Evolutionary conservation across 495 filamentous ascomycete species (phyloP).

Genomic region (Hyaloscypha bicolor): DNA sequence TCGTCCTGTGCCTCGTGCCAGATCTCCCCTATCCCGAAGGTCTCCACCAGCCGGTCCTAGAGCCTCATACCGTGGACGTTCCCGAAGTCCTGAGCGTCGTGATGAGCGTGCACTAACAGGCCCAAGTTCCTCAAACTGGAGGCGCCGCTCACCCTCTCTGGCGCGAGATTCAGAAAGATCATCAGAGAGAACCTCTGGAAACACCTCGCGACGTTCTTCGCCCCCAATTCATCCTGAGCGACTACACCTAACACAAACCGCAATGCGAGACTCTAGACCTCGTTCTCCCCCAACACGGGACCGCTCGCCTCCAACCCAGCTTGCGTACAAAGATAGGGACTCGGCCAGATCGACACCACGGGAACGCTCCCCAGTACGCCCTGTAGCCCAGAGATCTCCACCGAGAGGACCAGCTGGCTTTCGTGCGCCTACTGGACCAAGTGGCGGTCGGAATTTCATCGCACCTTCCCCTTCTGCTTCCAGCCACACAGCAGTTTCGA

Average conservation of each 20-base stretch:
- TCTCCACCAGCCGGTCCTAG: constrained; percentile 32
- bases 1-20: constrained; percentile 22
- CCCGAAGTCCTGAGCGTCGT: constrained; percentile 31
- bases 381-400: constrained; percentile 29
- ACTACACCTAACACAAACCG: constrained; percentile 22
- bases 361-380: constrained; percentile 30
- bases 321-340: constrained; percentile 20
- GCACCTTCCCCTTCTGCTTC: constrained; percentile 18
- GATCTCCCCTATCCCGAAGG: constrained; percentile 27
- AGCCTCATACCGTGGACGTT: constrained; percentile 27
- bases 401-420: constrained; percentile 32
- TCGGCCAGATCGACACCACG: constrained; percentile 29
- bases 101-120: constrained; percentile 25
- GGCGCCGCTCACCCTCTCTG: constrained; percentile 29
- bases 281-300: constrained; percentile 30
- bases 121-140: constrained; percentile 26
- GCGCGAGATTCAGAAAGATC: constrained; percentile 27
- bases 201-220: constrained; percentile 34
- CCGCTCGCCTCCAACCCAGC: constrained; percentile 22
- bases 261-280: constrained; percentile 19
- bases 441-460: constrained; percentile 28
- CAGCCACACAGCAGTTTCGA: background rate
- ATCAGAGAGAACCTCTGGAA: constrained; percentile 32
- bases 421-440: constrained; percentile 32
- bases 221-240: constrained; percentile 29